Evolutionary conservation across 345 rosid genomes (phyloP), one percentile per base, ranked within the genome.

Genomic region (Eucalyptus curtisii): DNA sequence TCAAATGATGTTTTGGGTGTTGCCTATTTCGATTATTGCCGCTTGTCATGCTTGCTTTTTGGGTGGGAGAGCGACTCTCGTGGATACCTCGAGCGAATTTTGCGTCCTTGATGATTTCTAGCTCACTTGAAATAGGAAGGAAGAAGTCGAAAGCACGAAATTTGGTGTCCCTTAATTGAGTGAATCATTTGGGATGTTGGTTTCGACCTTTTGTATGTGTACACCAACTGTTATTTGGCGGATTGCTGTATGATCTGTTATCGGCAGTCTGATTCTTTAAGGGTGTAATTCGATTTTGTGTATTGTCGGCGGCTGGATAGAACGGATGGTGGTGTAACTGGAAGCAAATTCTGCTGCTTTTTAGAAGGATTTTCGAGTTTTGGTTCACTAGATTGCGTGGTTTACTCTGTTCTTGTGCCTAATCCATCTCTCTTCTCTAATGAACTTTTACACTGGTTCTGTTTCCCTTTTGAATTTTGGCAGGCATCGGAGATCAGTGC

Each of bases 401-500:
- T 40, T 37, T 76, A 76, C 47, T 76, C 82, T 76, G 47, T 37
- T 76, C 47, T 40, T 20, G 82, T 76, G 47, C 27, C 82, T 37
- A n/a, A 4, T n/a, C 20, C 10, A 14, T n/a, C 16, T 64, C 40
- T 71, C 45, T 33, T 71, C 82, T 40, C 47, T 76, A 22, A 20
- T 37, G 27, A 76, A 76, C 24, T 66, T 48, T 68, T 22, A 27
- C 27, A 49, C 45, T 1, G 13, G 37, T 33, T 68, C 84, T 87
- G 30, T 33, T 27, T 22, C 25, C 42, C 59, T 40, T 17, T 89
- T 49, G 45, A 61, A 81, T 76, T 76, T 20, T 90, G 92, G 88
- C 94, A 97, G 99, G 99, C 52, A 95, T 96, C 53, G 96, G 95
- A 84, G 98, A 96, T 92, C 93, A 93, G 87, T 97, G 99, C 92